Percentiles rank a stretch among this genome's conserved stretches.
These are phyloP conservation scores for Silene noctiflora DNA, from an alignment of 179 eudicot species.

Conservation along the genomic window DNA sequence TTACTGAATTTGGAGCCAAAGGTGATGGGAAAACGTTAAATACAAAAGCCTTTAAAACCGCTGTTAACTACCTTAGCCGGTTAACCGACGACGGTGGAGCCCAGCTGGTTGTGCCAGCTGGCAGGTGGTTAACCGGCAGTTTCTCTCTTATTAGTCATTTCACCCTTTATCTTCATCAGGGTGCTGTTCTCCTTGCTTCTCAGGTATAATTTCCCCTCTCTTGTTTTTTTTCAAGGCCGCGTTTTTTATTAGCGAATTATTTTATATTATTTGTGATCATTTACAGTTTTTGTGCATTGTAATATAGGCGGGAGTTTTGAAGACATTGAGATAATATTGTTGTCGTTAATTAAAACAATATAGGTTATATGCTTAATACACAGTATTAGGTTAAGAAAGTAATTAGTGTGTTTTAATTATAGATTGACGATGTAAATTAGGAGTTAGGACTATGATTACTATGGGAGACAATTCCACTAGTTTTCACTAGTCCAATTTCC, in stretches of 20 bases:
- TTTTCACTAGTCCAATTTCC: too few species aligned
- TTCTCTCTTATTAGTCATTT: constrained; percentile 65
- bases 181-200: constrained; percentile 65
- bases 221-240: neutral
- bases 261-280: too few species aligned
- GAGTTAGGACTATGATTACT: too few species aligned
- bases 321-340: too few species aligned
- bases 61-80: constrained; percentile 41
- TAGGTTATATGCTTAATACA: too few species aligned
- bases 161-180: constrained; percentile 56
- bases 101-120: constrained; percentile 60
- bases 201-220: constrained; percentile 36
- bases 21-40: constrained; percentile 66
- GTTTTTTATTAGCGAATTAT: neutral
- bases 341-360: too few species aligned
- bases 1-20: constrained; percentile 67
- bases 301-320: too few species aligned
- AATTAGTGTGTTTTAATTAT: too few species aligned
- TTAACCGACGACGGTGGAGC: constrained; percentile 59
- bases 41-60: constrained; percentile 54
- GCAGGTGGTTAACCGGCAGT: constrained; percentile 71
- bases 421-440: too few species aligned
- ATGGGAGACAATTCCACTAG: too few species aligned
- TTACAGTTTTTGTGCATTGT: too few species aligned
- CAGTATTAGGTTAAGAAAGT: too few species aligned